These are phyloP conservation scores for Epichloe gansuensis DNA, from an alignment of 2,329 filamentous ascomycete genomes.

Conservation along the genomic window DNA sequence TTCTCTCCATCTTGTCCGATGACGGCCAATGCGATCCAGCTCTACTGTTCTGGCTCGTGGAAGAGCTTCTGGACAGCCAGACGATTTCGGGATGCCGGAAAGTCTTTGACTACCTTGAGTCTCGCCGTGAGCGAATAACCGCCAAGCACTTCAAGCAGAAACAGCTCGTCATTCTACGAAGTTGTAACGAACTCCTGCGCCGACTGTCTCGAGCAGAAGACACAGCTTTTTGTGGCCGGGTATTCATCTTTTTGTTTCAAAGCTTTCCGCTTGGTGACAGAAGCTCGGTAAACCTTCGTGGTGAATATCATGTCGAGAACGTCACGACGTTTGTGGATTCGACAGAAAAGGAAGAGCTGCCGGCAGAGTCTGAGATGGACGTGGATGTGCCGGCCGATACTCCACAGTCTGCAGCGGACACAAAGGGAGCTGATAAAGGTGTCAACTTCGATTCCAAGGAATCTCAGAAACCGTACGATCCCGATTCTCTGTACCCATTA, in stretches of 20 bases:
- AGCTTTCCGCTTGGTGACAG: constrained; percentile 94
- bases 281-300: constrained; percentile 90
- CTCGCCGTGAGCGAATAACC: constrained; percentile 76
- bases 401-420: constrained; percentile 13
- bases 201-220: constrained; percentile 91
- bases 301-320: constrained; percentile 94
- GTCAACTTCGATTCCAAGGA: constrained; percentile 30
- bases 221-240: constrained; percentile 89
- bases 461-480: constrained; percentile 43
- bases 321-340: constrained; percentile 62
- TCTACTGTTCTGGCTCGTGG: constrained; percentile 78
- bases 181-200: constrained; percentile 89
- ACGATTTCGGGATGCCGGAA: constrained; percentile 83
- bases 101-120: constrained; percentile 92
- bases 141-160: constrained; percentile 71
- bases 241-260: constrained; percentile 98
- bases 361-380: constrained; percentile 39
- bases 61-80: constrained; percentile 92
- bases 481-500: constrained; percentile 68
- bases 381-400: constrained; percentile 40
- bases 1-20: constrained; percentile 80
- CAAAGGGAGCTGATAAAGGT: constrained; percentile 21
- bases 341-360: constrained; percentile 16
- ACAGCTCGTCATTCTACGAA: constrained; percentile 76
- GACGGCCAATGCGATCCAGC: constrained; percentile 65